A percentile compares a stretch with the other conserved stretches of the same genome.
Evolutionary conservation across 2,329 filamentous ascomycete genomes (phyloP).

Genomic region (Fusarium torulosum): DNA sequence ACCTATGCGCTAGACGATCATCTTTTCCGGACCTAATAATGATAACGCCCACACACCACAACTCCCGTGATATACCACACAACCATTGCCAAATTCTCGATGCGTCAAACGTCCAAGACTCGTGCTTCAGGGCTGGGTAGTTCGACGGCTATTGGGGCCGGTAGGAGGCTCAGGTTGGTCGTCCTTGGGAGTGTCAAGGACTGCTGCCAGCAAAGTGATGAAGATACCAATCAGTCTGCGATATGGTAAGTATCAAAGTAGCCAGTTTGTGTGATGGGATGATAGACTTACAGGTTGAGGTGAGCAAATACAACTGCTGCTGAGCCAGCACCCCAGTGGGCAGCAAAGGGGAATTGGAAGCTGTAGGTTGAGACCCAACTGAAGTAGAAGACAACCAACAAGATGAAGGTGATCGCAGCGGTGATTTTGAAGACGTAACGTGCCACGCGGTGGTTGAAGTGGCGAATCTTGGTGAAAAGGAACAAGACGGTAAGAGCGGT

Average conservation of each 20-base stretch:
- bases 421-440: conserved; percentile 46
- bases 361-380: conserved; percentile 6
- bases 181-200: conserved; percentile 30
- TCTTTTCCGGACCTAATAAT: conserved; percentile 5
- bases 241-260: conserved; percentile 23
- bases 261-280: not conserved
- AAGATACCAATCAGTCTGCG: conserved; percentile 36
- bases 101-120: not conserved
- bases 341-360: conserved; percentile 4
- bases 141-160: conserved; percentile 2
- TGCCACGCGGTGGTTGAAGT: conserved; percentile 15
- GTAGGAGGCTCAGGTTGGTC: not conserved
- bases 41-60: conserved; percentile 5
- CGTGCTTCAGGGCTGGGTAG: conserved; percentile 3
- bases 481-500: conserved; percentile 30
- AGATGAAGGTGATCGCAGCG: conserved; percentile 41
- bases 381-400: conserved; percentile 23
- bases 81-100: not conserved
- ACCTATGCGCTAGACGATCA: not conserved
- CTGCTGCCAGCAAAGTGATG: conserved; percentile 34
- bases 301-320: conserved; percentile 35
- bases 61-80: not conserved
- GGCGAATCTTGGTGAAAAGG: conserved; percentile 13
- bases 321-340: not conserved
- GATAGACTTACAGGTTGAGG: conserved; percentile 44